A percentile compares a stretch with the other conserved stretches of the same genome.
Conservation (phyloP, 2,329 filamentous ascomycete genomes). For the Alternaria incomplexa region DNA sequence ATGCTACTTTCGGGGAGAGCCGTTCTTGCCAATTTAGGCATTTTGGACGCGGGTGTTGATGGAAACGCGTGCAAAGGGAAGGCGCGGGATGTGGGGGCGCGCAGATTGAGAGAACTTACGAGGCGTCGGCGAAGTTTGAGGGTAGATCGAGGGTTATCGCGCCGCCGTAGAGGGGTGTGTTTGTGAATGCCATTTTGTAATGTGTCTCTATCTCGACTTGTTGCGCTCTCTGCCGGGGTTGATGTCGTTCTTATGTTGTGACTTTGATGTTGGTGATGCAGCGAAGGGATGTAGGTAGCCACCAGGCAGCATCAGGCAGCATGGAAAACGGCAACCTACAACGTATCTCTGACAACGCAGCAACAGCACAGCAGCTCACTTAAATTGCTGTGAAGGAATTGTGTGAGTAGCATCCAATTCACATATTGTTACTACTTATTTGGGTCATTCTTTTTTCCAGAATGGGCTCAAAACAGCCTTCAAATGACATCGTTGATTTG, state of each 20-base stretch:
- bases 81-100: constrained; percentile 10
- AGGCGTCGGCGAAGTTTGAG: constrained; percentile 72
- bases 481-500: not conserved
- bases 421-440: too few relatives aligned
- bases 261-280: constrained; percentile 20
- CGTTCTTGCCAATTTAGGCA: not conserved
- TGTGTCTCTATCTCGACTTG: constrained; percentile 28
- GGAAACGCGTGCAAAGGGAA: constrained; percentile 15
- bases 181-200: constrained; percentile 57
- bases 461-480: not conserved
- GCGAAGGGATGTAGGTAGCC: constrained; percentile 33
- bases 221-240: not conserved
- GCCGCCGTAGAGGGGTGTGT: constrained; percentile 72
- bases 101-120: constrained; percentile 55
- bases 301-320: constrained; percentile 46
- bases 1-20: too few relatives aligned
- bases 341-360: not conserved
- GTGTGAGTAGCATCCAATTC: too few relatives aligned
- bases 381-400: not conserved
- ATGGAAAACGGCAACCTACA: constrained; percentile 29
- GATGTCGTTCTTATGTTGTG: constrained; percentile 30
- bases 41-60: not conserved
- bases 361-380: rapidly evolving
- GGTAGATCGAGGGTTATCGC: constrained; percentile 74
- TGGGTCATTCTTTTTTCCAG: not conserved